Base-by-base conservation (phyloP, 2,329 filamentous ascomycete species). In the Aspergillus persii region DNA sequence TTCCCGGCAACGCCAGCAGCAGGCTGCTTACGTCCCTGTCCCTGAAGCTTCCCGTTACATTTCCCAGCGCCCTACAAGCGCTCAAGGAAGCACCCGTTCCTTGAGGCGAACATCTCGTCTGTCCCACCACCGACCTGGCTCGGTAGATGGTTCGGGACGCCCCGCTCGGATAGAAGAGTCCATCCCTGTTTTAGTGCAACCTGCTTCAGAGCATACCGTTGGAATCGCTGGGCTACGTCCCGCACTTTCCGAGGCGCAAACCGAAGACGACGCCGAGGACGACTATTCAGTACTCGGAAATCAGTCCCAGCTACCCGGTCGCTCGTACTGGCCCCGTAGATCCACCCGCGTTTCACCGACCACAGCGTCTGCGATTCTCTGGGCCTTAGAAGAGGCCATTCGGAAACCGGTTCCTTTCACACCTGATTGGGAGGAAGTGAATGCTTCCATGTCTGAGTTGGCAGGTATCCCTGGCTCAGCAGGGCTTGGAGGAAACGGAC, bases 381-480 rank as follows among this genome's bases (percentile, higher is more conserved):
- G 90, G 81, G 87, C 92, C 41, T 86, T 98, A 58, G 93, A 98
- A 80, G 92, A 96, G 80, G 92, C 91, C 41, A 84, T 98, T 66
- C 89, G 93, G 50, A 85, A 89, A 50, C 92, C 94, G 2, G 85
- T 92, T 66, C 81, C 86, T 52, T 96, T 98, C 77, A 96, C 92
- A 8, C 84, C 90, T 27, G 92, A 96, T 76, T 79, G 88, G 67
- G 84, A 88, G 61, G 95, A 99, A 82, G 91, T 96, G 80, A 89
- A 91, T 84, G 91, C 93, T 67, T 86, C 86, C 70, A 98, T 99
- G 93, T 90, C 93, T 68, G 93, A 96, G 75, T 82, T 96, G 68
- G 83, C 86, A 71, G 84, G 86, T 71, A 81, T 81, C 69, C 79
- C 81, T 64, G 80, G 83, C 68, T 77, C 74, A 53, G 59, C 71